A percentile compares a stretch with the other conserved stretches of the same genome.
phyloP scores from a whole-genome alignment of 441 rosid species.

The Breynia disticha region DNA sequence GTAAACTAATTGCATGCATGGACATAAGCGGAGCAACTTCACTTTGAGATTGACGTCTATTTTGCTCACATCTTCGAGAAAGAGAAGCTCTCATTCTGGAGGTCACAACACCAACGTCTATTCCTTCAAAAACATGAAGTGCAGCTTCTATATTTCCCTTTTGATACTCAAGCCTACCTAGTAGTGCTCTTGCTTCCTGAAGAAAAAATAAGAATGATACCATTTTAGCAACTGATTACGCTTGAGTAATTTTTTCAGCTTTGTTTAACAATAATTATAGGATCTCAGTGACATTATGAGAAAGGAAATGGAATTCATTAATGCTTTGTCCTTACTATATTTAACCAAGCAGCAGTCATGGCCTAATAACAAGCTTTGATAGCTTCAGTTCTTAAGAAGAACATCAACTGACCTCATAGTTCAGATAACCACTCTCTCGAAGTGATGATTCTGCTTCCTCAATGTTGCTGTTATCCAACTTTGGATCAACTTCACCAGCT shows the following conservation, averaged over 20 bases:
- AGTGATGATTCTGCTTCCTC: slow-evolving; percentile 77
- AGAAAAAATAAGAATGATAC: neutral
- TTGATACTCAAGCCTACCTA: slow-evolving; percentile 72
- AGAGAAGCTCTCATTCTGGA: slow-evolving; percentile 53
- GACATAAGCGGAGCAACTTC: slow-evolving; percentile 51
- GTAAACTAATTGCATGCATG: slow-evolving; percentile 62
- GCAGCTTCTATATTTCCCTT: slow-evolving; percentile 67
- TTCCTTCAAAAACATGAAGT: slow-evolving; percentile 75
- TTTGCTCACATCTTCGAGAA: slow-evolving; percentile 41
- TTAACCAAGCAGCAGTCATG: too few relatives aligned
- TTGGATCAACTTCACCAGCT: slow-evolving; percentile 42
- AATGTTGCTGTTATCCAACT: slow-evolving; percentile 56
- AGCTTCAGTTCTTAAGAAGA: slow-evolving; percentile 1
- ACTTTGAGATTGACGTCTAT: slow-evolving; percentile 44
- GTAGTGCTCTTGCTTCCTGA: slow-evolving; percentile 71
- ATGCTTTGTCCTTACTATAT: too few relatives aligned
- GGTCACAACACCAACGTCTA: slow-evolving; percentile 51
- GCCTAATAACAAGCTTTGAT: neutral
- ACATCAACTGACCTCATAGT: slow-evolving; percentile 45
- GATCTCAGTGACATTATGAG: too few relatives aligned
- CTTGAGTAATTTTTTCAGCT: too few relatives aligned
- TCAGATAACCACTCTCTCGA: slow-evolving; percentile 65
- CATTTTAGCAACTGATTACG: too few relatives aligned
- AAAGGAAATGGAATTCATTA: too few relatives aligned
- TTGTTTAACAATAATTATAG: too few relatives aligned